Base-by-base conservation (phyloP, 345 rosid genomes). In the Dipteronia dyeriana region DNA sequence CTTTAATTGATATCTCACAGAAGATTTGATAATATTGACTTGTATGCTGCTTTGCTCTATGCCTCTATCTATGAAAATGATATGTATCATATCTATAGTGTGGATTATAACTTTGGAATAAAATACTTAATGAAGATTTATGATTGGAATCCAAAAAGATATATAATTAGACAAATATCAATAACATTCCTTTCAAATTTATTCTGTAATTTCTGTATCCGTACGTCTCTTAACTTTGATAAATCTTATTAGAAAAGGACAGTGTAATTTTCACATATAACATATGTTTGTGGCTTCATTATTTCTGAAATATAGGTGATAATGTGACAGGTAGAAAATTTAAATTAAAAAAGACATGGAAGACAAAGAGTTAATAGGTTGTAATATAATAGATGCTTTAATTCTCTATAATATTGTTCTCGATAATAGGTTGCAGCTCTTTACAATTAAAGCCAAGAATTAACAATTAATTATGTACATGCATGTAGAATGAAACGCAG, bases 321-420 rank as follows among this genome's bases (percentile, higher is more conserved):
- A 23, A 41, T 5, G 29, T 10, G 43, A 60, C 22, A 20, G 14
- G 22, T 9, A 12, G 38, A 22, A 41, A 39, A 38, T 73, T 9
- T 22, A 19, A 70, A 34, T 34, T 34, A 34, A 23, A 39, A 39
- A 57, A 41, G 66, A 73, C 67, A 8, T 59, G 66, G 43, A 73
- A 39, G 75, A 7, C 45, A 41, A 54, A 72, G 39, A 59, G 66
- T 3, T 56, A 25, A 41, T 23, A 8, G 56, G 47, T 47, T 53
- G 20, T 19, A 31, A 54, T 29, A 31, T 41, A 41, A 41, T 41
- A 9, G 12, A 51, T 53, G 47, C 63, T 70, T 70, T 70, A 70
- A 70, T 70, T 70, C 62, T 51, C 14, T 12, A 23, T 68, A 68
- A 23, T 68, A 68, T 68, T 31, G 23, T 49, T 53, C n/a, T n/a